phyloP scores from a whole-genome alignment of 2,329 filamentous ascomycete species.

The Fusarium algeriense region DNA sequence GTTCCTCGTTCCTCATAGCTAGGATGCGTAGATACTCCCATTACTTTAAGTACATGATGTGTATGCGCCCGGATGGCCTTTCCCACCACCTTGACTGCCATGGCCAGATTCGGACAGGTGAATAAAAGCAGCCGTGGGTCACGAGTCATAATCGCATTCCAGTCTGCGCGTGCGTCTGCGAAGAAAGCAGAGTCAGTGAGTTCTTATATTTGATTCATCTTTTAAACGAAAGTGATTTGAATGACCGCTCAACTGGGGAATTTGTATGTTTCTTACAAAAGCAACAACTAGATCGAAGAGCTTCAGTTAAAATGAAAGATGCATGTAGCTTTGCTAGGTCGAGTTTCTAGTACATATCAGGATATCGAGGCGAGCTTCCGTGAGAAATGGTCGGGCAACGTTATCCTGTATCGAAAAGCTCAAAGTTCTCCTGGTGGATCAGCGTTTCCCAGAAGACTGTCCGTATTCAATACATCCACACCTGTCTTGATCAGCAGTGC shows the following conservation, averaged over 20 bases:
- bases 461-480: not conserved
- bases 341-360: slow-evolving; percentile 2
- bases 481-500: not conserved
- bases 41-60: not conserved
- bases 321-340: slow-evolving; percentile 19
- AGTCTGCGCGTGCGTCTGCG: not conserved
- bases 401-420: not conserved
- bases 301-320: not conserved
- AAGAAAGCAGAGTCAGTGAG: not conserved
- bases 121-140: not conserved
- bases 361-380: not conserved
- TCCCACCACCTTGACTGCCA: not conserved
- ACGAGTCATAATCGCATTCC: not conserved
- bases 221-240: not conserved
- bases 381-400: not conserved
- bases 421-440: not conserved
- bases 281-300: not conserved
- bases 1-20: slow-evolving; percentile 1
- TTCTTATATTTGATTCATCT: not conserved
- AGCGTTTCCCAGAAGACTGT: not conserved
- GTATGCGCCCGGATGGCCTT: not conserved
- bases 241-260: not conserved
- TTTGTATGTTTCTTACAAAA: not conserved
- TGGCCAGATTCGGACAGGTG: not conserved
- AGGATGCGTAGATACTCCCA: not conserved